Percentiles rank a stretch among this genome's conserved stretches.
These are phyloP conservation scores for Hypocrella siamensis DNA, from an alignment of 2,329 filamentous ascomycete species.

Conservation along the genomic window DNA sequence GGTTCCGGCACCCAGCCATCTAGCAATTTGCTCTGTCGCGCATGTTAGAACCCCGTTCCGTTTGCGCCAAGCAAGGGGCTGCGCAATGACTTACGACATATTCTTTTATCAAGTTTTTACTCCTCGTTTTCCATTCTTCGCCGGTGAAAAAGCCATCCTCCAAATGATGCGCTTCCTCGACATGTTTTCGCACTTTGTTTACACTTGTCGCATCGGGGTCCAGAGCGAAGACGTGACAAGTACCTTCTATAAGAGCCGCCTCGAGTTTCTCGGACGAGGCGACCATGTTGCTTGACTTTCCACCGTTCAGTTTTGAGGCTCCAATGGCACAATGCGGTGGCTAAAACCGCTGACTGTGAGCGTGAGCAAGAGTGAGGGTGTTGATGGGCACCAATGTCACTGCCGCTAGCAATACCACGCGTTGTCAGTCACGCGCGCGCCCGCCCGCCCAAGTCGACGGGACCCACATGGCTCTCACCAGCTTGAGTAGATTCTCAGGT, in stretches of 20 bases:
- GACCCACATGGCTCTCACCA: too few species aligned
- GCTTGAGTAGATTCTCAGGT: too few species aligned
- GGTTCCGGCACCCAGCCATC: conserved; percentile 18
- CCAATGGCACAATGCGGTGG: too few species aligned
- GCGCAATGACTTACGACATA: conserved; percentile 30
- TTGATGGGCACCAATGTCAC: too few species aligned
- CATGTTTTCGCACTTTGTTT: conserved; percentile 37
- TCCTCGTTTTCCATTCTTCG: conserved; percentile 39
- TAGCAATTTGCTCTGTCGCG: conserved; percentile 17
- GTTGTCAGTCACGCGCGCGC: too few species aligned
- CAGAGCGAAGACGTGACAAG: conserved; percentile 26
- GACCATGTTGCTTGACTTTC: conserved; percentile 6
- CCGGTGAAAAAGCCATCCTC: conserved; percentile 33
- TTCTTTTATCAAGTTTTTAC: conserved; percentile 40
- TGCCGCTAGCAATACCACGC: too few species aligned
- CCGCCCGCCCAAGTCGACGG: too few species aligned
- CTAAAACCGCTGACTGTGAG: too few species aligned
- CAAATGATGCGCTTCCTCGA: conserved; percentile 31
- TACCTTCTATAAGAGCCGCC: conserved; percentile 28
- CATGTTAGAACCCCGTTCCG: not conserved
- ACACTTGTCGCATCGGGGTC: conserved; percentile 35
- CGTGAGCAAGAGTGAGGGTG: too few species aligned
- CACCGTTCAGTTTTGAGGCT: too few species aligned
- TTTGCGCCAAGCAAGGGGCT: not conserved
- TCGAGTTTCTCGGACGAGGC: conserved; percentile 26